Base-by-base conservation (phyloP, 2,329 filamentous ascomycete genomes). In the Gremmenia infestans region DNA sequence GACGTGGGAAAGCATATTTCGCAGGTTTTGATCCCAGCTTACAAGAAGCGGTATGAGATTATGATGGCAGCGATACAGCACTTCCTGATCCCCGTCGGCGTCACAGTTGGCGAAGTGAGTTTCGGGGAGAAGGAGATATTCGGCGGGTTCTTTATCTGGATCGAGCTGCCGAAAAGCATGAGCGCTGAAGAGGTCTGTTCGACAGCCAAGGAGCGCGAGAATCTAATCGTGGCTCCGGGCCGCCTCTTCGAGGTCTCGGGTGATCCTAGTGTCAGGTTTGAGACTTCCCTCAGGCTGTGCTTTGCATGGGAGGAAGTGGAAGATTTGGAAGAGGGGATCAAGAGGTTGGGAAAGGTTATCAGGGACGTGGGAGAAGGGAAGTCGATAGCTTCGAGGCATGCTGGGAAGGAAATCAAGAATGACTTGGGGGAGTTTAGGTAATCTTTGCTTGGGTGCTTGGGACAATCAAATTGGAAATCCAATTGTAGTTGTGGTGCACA, bases 131-230 rank as follows among this genome's bases (percentile, higher is more conserved):
- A 54, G 71, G 74, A 36, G 69, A 70, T 86, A 3, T 87, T 86
- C 32, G 91, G 91, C 0, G 91, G 91, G 0, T 96, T 93, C 69
- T 96, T 96, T 70, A 75, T 96, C 48, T 96, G 91, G 91, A 71
- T 95, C 25, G 78, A 76, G 1, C 71, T 96, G 4, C 85, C 86
- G 0, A 60, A 70, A 1, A 70, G 60, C 54, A 46, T 74, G 2
- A 72, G 87, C 53, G 75, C 78, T 8, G 83, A 79, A 37, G 73
- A 72, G 35, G 76, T 78, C 7, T 74, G 91, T 35, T 81, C 81
- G 6, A 74, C 76, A 40, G 86, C 86, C 15, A 73, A 79, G 65
- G 72, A 76, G 22, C 81, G 86, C 53, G 86, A 88, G 70, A 82
- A 84, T 48, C 70, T 95, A 54, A 77, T 85, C 25, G 76, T 94